Conservation (phyloP, 768 basidiomycete genomes). For the Mrakia gelida region DNA sequence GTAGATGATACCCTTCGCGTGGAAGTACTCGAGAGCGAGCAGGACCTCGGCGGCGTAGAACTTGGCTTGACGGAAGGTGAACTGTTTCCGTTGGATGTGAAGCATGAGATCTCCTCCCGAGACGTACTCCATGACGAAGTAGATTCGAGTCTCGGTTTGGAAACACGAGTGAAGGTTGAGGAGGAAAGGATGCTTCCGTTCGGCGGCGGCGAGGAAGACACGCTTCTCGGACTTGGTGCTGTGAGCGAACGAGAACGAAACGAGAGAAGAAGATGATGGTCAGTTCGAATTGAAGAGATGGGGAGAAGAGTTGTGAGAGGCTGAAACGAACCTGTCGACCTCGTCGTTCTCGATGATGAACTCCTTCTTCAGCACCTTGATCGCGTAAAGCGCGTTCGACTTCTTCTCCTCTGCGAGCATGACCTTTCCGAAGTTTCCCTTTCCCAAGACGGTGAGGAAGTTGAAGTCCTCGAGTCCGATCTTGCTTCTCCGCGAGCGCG, state of each 20-base stretch:
- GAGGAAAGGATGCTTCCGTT: conserved; percentile 94
- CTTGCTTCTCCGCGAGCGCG: conserved; percentile 49
- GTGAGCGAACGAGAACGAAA: neutral
- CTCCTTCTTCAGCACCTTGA: conserved; percentile 99
- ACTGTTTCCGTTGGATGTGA: conserved; percentile 98
- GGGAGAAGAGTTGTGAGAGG: neutral
- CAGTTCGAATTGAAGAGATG: neutral
- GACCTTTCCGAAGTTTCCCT: conserved; percentile 99
- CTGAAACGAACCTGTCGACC: conserved; percentile 76
- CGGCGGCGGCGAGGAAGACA: conserved; percentile 93
- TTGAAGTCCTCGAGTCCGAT: conserved; percentile 98
- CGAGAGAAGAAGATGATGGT: neutral
- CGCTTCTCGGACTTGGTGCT: conserved; percentile 99
- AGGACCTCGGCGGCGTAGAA: conserved; percentile 97
- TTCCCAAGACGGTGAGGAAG: conserved; percentile 94
- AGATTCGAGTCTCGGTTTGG: conserved; percentile 98
- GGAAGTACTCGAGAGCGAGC: conserved; percentile 95
- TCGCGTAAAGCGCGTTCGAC: conserved; percentile 82
- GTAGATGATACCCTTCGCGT: conserved; percentile 97
- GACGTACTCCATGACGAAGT: conserved; percentile 99
- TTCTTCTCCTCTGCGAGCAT: conserved; percentile 99
- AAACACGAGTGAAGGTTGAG: conserved; percentile 97
- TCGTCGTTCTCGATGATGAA: conserved; percentile 99
- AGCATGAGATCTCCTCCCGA: conserved; percentile 99
- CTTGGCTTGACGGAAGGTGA: conserved; percentile 96